phyloP scores from a whole-genome alignment of 1,284 basidiomycete species.

The Cryptococcus wingfieldii region DNA sequence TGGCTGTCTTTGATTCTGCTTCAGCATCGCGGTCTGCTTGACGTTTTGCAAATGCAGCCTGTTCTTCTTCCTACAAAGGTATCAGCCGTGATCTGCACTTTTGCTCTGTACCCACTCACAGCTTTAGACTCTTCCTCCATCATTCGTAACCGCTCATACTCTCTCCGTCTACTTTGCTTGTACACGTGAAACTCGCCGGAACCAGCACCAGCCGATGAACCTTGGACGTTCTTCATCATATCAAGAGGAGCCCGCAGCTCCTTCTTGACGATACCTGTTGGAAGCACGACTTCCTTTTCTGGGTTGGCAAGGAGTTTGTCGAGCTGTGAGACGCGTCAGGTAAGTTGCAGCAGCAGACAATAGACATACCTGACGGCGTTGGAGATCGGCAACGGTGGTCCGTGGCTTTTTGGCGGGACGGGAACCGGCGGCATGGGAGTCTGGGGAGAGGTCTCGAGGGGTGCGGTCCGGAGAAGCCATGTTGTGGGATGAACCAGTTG shows the following conservation, averaged over 20 bases:
- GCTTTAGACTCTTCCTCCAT: constrained; percentile 78
- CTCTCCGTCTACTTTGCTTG: constrained; percentile 86
- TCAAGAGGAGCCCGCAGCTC: constrained; percentile 73
- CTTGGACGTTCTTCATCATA: constrained; percentile 99
- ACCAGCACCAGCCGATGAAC: constrained; percentile 80
- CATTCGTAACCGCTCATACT: constrained; percentile 88
- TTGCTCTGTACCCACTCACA: constrained; percentile 53
- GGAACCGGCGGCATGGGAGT: not conserved
- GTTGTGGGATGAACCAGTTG: not conserved
- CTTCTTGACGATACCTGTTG: constrained; percentile 58
- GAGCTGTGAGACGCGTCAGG: constrained; percentile 54
- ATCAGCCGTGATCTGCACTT: not conserved
- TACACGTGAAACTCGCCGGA: constrained; percentile 98
- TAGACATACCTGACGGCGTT: constrained; percentile 12
- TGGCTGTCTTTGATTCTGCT: constrained; percentile 81
- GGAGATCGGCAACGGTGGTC: constrained; percentile 13
- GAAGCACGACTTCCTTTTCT: constrained; percentile 69
- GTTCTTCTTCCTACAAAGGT: constrained; percentile 59
- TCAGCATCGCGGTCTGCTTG: constrained; percentile 61
- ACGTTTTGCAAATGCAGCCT: constrained; percentile 63
- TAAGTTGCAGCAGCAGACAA: not conserved
- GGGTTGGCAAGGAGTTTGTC: constrained; percentile 84
- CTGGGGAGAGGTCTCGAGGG: constrained; percentile 1
- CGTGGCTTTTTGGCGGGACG: constrained; percentile 6
- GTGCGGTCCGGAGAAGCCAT: not conserved